Evolutionary conservation across 208 protist species (phyloP).

Genomic region (Sergeia podlipaevii): DNA sequence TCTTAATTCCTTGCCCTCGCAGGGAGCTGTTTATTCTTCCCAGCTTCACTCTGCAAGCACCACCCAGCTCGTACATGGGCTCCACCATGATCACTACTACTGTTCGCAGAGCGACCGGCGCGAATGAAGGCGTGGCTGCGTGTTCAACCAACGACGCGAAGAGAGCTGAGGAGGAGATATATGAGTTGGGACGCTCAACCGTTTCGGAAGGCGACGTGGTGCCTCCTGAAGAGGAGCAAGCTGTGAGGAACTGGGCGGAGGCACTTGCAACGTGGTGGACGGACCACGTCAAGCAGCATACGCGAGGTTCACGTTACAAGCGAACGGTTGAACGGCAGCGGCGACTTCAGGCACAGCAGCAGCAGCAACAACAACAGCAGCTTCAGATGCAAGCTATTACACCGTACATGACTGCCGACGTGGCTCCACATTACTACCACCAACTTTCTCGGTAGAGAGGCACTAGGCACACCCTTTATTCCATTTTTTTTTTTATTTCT

Average conservation of each 20-base stretch:
- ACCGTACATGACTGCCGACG: too few relatives aligned
- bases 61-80: background rate
- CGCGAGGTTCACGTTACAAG: background rate
- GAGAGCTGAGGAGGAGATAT: background rate
- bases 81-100: background rate
- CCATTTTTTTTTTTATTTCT: conserved; percentile 7
- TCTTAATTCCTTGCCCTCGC: conserved; percentile 23
- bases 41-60: background rate
- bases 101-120: background rate
- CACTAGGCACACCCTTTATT: conserved; percentile 1
- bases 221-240: conserved; percentile 2
- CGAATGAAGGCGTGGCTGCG: background rate
- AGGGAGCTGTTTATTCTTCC: conserved; percentile 14
- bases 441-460: background rate
- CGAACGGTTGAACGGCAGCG: background rate
- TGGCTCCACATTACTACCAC: background rate
- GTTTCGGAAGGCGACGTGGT: background rate
- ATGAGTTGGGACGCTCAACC: background rate
- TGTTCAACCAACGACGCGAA: background rate
- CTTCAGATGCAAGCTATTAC: too few relatives aligned
- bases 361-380: conserved; percentile 5
- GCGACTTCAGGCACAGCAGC: background rate
- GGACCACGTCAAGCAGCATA: conserved; percentile 24
- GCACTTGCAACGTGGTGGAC: conserved; percentile 28
- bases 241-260: conserved; percentile 20